Conservation (phyloP, 768 basidiomycete species). For the Lyophyllum atratum region DNA sequence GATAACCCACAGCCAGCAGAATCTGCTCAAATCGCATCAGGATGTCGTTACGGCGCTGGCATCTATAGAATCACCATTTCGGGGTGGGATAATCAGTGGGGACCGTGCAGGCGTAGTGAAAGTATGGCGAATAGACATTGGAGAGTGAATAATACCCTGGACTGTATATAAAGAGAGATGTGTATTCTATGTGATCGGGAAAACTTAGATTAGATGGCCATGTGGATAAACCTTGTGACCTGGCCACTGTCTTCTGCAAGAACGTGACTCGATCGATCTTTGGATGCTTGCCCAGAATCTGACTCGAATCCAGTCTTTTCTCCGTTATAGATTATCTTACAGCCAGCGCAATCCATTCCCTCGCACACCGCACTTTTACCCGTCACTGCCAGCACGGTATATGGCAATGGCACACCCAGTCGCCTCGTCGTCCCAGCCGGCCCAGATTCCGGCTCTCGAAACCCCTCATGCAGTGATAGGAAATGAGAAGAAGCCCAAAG, state of each 20-base stretch:
- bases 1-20: constrained; percentile 82
- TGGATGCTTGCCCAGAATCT: constrained; percentile 36
- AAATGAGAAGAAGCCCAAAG: constrained; percentile 23
- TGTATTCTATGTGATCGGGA: constrained; percentile 4
- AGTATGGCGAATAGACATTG: constrained; percentile 77
- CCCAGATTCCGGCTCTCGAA: constrained; percentile 46
- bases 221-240: background rate
- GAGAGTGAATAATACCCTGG: constrained; percentile 28
- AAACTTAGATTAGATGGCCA: constrained; percentile 12
- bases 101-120: constrained; percentile 90
- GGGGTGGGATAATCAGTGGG: constrained; percentile 89
- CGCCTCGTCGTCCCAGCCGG: constrained; percentile 56
- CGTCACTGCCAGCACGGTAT: constrained; percentile 24
- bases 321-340: constrained; percentile 31
- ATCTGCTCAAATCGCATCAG: constrained; percentile 83
- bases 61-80: constrained; percentile 90
- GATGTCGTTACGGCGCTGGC: constrained; percentile 86
- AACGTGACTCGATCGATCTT: constrained; percentile 43
- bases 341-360: constrained; percentile 29
- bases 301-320: constrained; percentile 32
- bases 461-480: constrained; percentile 36
- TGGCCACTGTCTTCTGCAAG: background rate
- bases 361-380: constrained; percentile 10
- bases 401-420: constrained; percentile 56
- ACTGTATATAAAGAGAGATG: constrained; percentile 1